These are phyloP conservation scores for Aureobasidium vineae DNA, from an alignment of 2,329 filamentous ascomycete species.

Conservation along the genomic window DNA sequence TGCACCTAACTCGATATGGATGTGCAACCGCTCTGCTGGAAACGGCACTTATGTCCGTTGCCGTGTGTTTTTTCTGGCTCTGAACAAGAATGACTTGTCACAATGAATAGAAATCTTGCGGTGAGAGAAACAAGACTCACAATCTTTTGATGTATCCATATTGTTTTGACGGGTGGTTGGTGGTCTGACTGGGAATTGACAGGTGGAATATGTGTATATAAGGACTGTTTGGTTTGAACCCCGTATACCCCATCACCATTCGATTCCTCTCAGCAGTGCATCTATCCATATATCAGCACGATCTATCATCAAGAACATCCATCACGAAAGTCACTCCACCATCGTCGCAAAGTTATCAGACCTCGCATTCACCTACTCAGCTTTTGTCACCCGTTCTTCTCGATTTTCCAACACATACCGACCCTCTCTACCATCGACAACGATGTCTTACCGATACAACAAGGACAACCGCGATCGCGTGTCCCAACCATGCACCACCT, in stretches of 20 bases:
- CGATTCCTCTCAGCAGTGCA: background rate
- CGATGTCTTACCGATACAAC: background rate
- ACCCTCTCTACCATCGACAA: background rate
- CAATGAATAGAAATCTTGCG: slow-evolving; percentile 2
- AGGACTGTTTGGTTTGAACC: background rate
- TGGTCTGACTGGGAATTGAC: background rate
- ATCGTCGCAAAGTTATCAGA: background rate
- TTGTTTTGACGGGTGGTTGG: background rate
- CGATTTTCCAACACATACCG: too few relatives aligned
- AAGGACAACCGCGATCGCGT: background rate
- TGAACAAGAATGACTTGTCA: slow-evolving; percentile 1
- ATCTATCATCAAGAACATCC: background rate
- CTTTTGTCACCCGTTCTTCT: too few relatives aligned
- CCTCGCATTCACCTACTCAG: background rate
- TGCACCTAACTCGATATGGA: background rate
- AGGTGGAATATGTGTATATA: background rate
- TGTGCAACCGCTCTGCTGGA: background rate
- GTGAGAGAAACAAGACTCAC: background rate
- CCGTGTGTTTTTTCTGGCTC: background rate
- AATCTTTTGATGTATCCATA: background rate
- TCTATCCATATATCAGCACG: background rate
- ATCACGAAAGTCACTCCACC: background rate
- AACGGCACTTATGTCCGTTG: background rate
- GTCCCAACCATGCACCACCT: background rate
- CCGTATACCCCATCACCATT: background rate